phyloP scores from a whole-genome alignment of 208 protist genomes.

The Trypanosoma brucei region DNA sequence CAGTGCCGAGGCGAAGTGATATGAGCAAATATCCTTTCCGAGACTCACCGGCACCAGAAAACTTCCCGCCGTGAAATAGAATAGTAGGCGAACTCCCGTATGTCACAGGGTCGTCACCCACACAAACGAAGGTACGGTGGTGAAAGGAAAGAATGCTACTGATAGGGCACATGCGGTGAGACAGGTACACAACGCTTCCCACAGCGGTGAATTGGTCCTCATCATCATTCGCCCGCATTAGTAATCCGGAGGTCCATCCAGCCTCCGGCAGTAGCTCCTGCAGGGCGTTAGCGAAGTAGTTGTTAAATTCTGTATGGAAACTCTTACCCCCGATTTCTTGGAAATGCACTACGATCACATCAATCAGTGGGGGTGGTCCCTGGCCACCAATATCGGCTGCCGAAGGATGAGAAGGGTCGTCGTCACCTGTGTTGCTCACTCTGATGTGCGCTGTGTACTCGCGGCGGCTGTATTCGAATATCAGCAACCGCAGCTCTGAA shows the following conservation, averaged over 20 bases:
- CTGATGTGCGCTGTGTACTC: slow-evolving; percentile 19
- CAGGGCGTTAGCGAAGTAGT: slow-evolving; percentile 42
- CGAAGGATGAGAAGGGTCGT: not conserved
- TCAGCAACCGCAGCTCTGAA: slow-evolving; percentile 47
- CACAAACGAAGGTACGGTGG: slow-evolving; percentile 72
- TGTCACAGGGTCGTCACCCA: slow-evolving; percentile 65
- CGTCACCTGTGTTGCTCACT: slow-evolving; percentile 5
- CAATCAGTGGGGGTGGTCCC: slow-evolving; percentile 39
- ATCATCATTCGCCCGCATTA: slow-evolving; percentile 53
- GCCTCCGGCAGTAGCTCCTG: slow-evolving; percentile 52
- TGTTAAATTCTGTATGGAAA: slow-evolving; percentile 47
- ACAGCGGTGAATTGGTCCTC: slow-evolving; percentile 53
- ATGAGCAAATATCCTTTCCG: slow-evolving; percentile 75
- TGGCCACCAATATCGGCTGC: not conserved
- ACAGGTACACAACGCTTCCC: slow-evolving; percentile 70
- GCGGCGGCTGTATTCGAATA: slow-evolving; percentile 41
- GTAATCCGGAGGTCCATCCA: slow-evolving; percentile 67
- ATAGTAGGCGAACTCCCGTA: slow-evolving; percentile 53
- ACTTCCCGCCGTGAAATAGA: slow-evolving; percentile 57
- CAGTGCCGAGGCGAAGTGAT: slow-evolving; percentile 67
- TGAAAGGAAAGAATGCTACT: slow-evolving; percentile 71
- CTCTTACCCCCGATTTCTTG: slow-evolving; percentile 81
- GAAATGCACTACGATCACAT: slow-evolving; percentile 81
- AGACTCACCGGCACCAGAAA: slow-evolving; percentile 44
- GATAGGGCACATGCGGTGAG: slow-evolving; percentile 59